Evolutionary conservation across 441 rosid genomes (phyloP).

Genomic region (Pelargonium myrrhifolium): DNA sequence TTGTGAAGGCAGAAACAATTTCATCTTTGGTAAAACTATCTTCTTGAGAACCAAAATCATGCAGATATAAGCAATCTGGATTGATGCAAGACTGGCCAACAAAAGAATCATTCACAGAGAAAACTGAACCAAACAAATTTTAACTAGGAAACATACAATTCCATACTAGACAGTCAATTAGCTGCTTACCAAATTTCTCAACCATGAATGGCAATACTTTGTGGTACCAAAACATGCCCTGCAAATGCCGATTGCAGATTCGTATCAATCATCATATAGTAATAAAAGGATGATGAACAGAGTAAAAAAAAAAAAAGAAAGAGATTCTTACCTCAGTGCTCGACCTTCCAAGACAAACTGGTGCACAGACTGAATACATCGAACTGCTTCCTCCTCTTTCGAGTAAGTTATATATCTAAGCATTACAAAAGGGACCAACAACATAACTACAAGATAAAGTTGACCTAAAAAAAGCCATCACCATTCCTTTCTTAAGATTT

Average conservation of each 20-base stretch:
- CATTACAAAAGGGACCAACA: conserved; percentile 2
- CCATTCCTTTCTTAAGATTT: no score
- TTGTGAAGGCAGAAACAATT: conserved; percentile 42
- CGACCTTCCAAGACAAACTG: conserved; percentile 48
- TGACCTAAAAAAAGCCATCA: neutral
- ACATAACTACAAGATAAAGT: neutral
- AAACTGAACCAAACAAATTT: neutral
- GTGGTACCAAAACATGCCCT: conserved; percentile 72
- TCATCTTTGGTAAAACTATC: conserved; percentile 67
- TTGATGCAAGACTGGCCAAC: conserved; percentile 49
- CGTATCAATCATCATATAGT: conserved; percentile 5
- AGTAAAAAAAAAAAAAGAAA: neutral
- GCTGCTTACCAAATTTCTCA: conserved; percentile 42
- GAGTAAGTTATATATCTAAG: conserved; percentile 49
- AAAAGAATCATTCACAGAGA: conserved; percentile 10
- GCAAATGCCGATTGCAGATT: conserved; percentile 7
- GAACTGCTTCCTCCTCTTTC: conserved; percentile 55
- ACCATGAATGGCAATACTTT: conserved; percentile 71
- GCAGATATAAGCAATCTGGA: conserved; percentile 59
- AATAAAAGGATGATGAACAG: conserved; percentile 7
- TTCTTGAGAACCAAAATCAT: conserved; percentile 53
- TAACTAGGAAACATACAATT: neutral
- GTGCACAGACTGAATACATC: conserved; percentile 52
- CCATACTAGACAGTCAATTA: neutral
- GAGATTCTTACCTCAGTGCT: conserved; percentile 38